A percentile compares a stretch with the other conserved stretches of the same genome.
Conservation (phyloP, 2,329 filamentous ascomycete genomes). For the Paecilomyces fulvus region DNA sequence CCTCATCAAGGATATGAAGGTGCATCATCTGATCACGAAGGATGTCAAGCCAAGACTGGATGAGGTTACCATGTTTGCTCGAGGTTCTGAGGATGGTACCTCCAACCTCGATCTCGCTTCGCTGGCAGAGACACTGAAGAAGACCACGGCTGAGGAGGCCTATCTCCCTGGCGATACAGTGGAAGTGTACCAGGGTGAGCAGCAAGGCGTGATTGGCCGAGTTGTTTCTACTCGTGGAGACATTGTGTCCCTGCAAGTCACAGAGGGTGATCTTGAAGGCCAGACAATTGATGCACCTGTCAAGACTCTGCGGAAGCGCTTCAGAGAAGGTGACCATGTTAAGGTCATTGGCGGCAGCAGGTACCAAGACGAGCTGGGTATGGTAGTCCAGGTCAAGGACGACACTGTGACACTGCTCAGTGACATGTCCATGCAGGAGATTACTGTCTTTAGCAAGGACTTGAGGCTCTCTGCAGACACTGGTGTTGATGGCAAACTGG, state of each 20-base stretch:
- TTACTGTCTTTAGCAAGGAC: constrained; percentile 97
- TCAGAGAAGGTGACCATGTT: constrained; percentile 90
- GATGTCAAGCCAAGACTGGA: constrained; percentile 90
- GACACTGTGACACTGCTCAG: constrained; percentile 89
- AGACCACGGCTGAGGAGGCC: constrained; percentile 67
- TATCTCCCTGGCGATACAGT: constrained; percentile 94
- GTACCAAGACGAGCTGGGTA: constrained; percentile 90
- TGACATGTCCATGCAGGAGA: constrained; percentile 85
- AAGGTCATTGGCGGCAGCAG: constrained; percentile 96
- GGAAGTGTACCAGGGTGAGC: constrained; percentile 91
- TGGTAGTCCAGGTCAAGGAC: constrained; percentile 88
- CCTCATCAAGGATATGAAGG: constrained; percentile 85
- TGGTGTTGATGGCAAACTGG: constrained; percentile 71
- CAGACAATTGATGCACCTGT: constrained; percentile 87
- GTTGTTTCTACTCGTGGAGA: constrained; percentile 81
- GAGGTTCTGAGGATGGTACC: constrained; percentile 80
- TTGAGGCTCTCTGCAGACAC: constrained; percentile 87
- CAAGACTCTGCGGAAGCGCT: constrained; percentile 85
- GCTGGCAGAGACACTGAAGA: constrained; percentile 80
- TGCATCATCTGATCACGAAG: constrained; percentile 74
- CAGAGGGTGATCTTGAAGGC: constrained; percentile 70
- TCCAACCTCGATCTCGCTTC: constrained; percentile 90
- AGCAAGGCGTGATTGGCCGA: constrained; percentile 80
- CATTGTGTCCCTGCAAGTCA: constrained; percentile 81
- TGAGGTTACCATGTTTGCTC: constrained; percentile 90